Percentiles rank a stretch among this genome's conserved stretches.
Conservation (phyloP, 805 yeast genomes). For the Wickerhamomyces hampshirensis region DNA sequence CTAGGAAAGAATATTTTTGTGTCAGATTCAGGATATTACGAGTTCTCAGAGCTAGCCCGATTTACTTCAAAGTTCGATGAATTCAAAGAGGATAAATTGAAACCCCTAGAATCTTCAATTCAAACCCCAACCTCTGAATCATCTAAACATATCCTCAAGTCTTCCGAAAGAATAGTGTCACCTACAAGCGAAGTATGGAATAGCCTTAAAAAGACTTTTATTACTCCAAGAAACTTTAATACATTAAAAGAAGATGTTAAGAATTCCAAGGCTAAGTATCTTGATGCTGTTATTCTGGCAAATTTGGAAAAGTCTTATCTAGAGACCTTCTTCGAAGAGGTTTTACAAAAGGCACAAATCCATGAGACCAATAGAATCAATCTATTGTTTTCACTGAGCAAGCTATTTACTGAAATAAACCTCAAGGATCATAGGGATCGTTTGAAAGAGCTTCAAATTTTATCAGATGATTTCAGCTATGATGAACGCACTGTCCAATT, state of each 20-base stretch:
- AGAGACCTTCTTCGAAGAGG: constrained; percentile 10
- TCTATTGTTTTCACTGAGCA: constrained; percentile 10
- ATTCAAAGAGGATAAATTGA: background rate
- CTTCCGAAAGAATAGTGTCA: constrained; percentile 1
- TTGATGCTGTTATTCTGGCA: constrained; percentile 5
- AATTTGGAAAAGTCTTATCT: constrained; percentile 6
- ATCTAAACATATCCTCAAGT: too few species aligned
- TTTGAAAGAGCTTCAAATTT: constrained; percentile 1
- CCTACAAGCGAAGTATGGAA: constrained; percentile 14
- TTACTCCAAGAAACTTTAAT: constrained; percentile 3
- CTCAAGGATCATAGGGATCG: constrained; percentile 5
- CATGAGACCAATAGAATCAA: constrained; percentile 17
- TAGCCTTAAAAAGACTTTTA: constrained; percentile 14
- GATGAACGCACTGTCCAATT: constrained; percentile 5
- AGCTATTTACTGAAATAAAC: constrained; percentile 9
- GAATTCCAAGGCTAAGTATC: constrained; percentile 4
- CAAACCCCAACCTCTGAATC: background rate
- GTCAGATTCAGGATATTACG: constrained; percentile 24
- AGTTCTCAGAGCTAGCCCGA: constrained; percentile 24
- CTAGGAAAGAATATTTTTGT: constrained; percentile 10
- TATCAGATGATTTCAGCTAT: background rate
- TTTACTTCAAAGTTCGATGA: constrained; percentile 16
- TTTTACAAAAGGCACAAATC: constrained; percentile 11
- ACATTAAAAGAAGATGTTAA: constrained; percentile 10
- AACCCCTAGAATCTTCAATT: background rate